A percentile compares a stretch with the other conserved stretches of the same genome.
Conservation (phyloP, 805 yeast species). For the Maudiozyma barnettii region DNA sequence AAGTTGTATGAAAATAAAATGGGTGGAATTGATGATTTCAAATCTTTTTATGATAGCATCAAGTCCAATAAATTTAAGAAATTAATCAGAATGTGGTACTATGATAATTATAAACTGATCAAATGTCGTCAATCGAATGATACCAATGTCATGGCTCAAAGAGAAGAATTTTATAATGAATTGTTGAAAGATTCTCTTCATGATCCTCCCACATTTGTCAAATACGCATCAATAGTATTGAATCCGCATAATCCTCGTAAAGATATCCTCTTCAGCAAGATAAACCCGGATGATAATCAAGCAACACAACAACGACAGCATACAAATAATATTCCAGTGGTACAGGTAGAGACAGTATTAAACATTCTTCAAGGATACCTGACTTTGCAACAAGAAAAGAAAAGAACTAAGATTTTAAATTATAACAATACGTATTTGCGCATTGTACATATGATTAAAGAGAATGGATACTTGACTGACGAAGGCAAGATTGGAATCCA, state of each 20-base stretch:
- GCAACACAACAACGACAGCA: neutral
- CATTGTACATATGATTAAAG: conserved; percentile 21
- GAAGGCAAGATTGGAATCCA: neutral
- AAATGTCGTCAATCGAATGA: conserved; percentile 1
- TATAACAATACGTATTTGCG: conserved; percentile 16
- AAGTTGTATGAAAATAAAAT: conserved; percentile 15
- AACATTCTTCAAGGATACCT: conserved; percentile 17
- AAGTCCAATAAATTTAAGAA: conserved; percentile 9
- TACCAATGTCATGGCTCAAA: neutral
- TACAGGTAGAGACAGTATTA: conserved; percentile 19
- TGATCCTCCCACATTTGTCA: conserved; percentile 14
- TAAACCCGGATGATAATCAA: neutral
- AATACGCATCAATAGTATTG: conserved; percentile 19
- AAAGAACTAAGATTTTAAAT: conserved; percentile 1
- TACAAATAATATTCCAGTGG: neutral
- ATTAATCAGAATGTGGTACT: conserved; percentile 23
- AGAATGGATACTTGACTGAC: conserved; percentile 12
- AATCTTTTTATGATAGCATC: conserved; percentile 13
- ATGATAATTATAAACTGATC: conserved; percentile 18
- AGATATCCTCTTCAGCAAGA: conserved; percentile 8
- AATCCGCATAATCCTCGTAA: conserved; percentile 13
- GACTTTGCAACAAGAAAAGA: conserved; percentile 5
- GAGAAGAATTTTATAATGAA: conserved; percentile 16
- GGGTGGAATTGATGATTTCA: conserved; percentile 18
- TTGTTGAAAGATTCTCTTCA: conserved; percentile 15